These are phyloP conservation scores for Phytophthora capsici DNA, from an alignment of 352 stramenopile species.

Conservation along the genomic window DNA sequence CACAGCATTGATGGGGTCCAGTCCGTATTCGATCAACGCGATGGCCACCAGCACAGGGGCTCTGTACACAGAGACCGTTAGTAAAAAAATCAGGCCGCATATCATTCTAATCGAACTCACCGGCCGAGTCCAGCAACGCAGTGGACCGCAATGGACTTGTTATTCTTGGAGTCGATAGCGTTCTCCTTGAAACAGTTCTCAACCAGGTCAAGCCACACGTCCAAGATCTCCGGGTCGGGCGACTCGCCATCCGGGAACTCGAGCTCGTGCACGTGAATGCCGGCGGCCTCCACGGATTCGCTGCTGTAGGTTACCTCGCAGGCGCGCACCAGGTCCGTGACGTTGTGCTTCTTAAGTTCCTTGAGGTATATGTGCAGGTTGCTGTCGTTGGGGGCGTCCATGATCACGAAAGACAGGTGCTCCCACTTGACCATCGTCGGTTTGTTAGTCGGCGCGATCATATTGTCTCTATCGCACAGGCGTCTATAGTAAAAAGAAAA, in stretches of 20 bases:
- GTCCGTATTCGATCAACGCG: slow-evolving; percentile 96
- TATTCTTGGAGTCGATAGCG: slow-evolving; percentile 59
- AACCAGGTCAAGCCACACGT: slow-evolving; percentile 96
- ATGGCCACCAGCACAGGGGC: slow-evolving; percentile 98
- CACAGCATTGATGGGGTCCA: slow-evolving; percentile 97
- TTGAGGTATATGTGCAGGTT: slow-evolving; percentile 98
- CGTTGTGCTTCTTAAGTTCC: slow-evolving; percentile 96
- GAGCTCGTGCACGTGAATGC: slow-evolving; percentile 95
- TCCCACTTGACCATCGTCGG: slow-evolving; percentile 88
- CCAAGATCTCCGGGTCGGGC: slow-evolving; percentile 93
- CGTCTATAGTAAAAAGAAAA: slow-evolving; percentile 23
- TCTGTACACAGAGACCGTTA: slow-evolving; percentile 31
- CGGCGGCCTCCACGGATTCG: slow-evolving; percentile 91
- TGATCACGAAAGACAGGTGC: slow-evolving; percentile 97
- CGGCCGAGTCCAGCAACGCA: slow-evolving; percentile 97
- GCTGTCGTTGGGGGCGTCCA: slow-evolving; percentile 96
- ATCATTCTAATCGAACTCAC: slow-evolving; percentile 33
- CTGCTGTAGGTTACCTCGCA: slow-evolving; percentile 96
- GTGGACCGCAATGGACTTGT: slow-evolving; percentile 96
- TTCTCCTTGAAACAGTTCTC: slow-evolving; percentile 94
- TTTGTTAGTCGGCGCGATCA: slow-evolving; percentile 89
- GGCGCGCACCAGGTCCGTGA: slow-evolving; percentile 95
- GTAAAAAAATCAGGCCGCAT: background rate
- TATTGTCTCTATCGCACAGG: slow-evolving; percentile 39
- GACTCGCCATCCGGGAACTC: slow-evolving; percentile 97